Evolutionary conservation across 768 basidiomycete species (phyloP).

Genomic region (Crepidotus variabilis): DNA sequence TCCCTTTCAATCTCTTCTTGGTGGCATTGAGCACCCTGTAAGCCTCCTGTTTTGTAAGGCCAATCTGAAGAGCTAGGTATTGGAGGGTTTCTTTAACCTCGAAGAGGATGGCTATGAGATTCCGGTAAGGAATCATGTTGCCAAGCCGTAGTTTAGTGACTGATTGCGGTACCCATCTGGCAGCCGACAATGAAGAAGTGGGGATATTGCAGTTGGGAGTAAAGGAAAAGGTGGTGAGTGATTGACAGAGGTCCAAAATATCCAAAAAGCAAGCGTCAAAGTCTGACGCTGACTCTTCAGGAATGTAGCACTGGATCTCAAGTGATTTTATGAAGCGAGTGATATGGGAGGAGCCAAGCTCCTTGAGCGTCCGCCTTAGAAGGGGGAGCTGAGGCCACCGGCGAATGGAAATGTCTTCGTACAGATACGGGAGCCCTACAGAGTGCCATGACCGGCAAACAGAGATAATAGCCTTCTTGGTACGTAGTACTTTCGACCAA

Average conservation of each 20-base stretch:
- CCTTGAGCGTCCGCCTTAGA: constrained; percentile 16
- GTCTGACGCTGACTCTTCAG: neutral
- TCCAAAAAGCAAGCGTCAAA: neutral
- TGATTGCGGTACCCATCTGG: neutral
- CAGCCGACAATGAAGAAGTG: neutral
- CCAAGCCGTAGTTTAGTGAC: neutral
- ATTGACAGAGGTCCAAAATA: neutral
- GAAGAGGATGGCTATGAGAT: neutral
- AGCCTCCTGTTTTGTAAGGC: neutral
- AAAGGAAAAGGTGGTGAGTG: neutral
- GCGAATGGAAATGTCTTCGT: constrained; percentile 21
- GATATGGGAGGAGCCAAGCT: neutral
- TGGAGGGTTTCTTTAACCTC: neutral
- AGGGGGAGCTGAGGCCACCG: constrained; percentile 17
- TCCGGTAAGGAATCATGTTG: neutral
- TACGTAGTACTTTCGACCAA: constrained; percentile 18
- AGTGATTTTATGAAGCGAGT: neutral
- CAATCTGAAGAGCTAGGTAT: neutral
- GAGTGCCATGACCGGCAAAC: constrained; percentile 25
- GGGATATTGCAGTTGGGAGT: neutral
- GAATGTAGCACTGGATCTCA: neutral
- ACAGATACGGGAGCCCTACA: constrained; percentile 20
- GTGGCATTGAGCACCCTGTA: neutral
- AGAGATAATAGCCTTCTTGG: constrained; percentile 15
- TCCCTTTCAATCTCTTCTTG: neutral